Percentiles rank a stretch among this genome's conserved stretches.
These are phyloP conservation scores for Pharus latifolius DNA, from an alignment of 176 grass and related monocot genomes.

Conservation along the genomic window DNA sequence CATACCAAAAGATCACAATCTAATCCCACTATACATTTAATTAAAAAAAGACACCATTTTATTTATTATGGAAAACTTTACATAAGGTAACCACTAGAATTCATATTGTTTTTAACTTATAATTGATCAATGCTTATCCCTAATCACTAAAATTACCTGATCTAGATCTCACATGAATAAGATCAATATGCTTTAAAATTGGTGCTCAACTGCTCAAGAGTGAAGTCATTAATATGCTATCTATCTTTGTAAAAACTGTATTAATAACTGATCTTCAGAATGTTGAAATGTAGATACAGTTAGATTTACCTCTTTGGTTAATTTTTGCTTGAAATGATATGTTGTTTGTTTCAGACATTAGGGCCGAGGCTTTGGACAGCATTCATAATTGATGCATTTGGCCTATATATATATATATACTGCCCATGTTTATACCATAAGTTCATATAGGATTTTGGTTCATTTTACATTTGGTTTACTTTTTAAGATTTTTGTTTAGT, in stretches of 20 bases:
- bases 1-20: not conserved
- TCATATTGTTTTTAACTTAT: not conserved
- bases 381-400: too few relatives aligned
- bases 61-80: not conserved
- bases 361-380: not conserved
- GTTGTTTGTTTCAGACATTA: slow-evolving; percentile 1
- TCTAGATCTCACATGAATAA: slow-evolving; percentile 11
- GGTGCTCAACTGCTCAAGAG: not conserved
- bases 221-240: not conserved
- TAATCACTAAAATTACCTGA: not conserved
- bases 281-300: not conserved
- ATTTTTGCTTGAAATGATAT: too few relatives aligned
- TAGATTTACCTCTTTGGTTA: not conserved
- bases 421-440: too few relatives aligned
- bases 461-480: too few relatives aligned
- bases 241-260: not conserved
- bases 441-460: too few relatives aligned
- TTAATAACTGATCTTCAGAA: not conserved
- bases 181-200: not conserved
- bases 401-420: too few relatives aligned
- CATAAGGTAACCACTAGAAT: not conserved
- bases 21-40: not conserved
- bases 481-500: too few relatives aligned
- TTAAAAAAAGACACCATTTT: not conserved
- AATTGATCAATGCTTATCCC: not conserved